Evolutionary conservation across 495 filamentous ascomycete genomes (phyloP).

Genomic region (Aspergillus sparsus): DNA sequence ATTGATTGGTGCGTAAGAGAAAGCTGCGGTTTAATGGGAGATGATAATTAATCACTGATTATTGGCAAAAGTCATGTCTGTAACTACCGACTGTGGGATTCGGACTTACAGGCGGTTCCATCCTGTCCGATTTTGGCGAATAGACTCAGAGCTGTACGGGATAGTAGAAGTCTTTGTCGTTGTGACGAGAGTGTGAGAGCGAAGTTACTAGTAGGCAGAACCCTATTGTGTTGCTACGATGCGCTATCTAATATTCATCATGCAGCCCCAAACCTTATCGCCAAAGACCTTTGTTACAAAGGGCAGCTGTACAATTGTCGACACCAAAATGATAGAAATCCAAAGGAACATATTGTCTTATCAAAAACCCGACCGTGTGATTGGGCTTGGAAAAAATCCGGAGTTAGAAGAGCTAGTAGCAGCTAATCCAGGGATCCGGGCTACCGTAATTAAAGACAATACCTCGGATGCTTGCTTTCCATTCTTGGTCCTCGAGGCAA

Average conservation of each 20-base stretch:
- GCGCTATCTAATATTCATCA: background rate
- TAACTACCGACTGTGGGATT: background rate
- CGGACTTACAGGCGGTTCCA: slow-evolving; percentile 2
- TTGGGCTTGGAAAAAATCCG: background rate
- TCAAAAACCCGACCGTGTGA: slow-evolving; percentile 2
- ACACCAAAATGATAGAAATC: background rate
- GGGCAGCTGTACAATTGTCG: slow-evolving; percentile 3
- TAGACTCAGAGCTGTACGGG: background rate
- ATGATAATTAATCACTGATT: background rate
- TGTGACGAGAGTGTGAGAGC: background rate
- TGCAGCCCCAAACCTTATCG: background rate
- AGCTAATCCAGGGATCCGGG: background rate
- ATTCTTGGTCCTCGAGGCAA: slow-evolving; percentile 25
- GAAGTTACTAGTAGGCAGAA: slow-evolving; percentile 1
- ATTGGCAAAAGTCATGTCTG: slow-evolving; percentile 4
- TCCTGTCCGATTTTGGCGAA: background rate
- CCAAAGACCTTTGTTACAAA: background rate
- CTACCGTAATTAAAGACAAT: slow-evolving; percentile 2
- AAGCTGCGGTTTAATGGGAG: background rate
- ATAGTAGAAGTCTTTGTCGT: background rate
- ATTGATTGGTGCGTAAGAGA: background rate
- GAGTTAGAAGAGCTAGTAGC: slow-evolving; percentile 1
- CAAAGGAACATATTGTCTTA: background rate
- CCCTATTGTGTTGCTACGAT: background rate
- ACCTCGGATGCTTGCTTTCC: slow-evolving; percentile 11